A percentile compares a stretch with the other conserved stretches of the same genome.
phyloP scores from a whole-genome alignment of 1,284 basidiomycete species.

The Veloboletus limbatus region DNA sequence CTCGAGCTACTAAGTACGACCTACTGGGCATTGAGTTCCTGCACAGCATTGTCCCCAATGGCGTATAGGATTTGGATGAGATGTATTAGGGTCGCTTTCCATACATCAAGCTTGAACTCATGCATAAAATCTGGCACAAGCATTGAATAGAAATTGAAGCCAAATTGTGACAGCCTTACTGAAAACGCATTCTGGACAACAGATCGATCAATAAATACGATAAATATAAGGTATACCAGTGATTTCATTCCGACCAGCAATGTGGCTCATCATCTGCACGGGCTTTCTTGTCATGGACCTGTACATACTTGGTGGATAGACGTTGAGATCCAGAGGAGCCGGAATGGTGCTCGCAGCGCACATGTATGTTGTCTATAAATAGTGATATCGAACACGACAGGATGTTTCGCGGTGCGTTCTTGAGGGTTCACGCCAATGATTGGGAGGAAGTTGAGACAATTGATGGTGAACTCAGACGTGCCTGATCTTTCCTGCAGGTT shows the following conservation, averaged over 20 bases:
- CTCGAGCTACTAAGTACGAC: no score
- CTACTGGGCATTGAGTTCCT: background rate
- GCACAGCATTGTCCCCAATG: background rate
- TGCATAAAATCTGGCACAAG: background rate
- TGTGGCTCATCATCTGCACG: background rate
- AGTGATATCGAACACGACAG: slow-evolving; percentile 15
- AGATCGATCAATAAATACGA: background rate
- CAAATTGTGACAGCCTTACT: background rate
- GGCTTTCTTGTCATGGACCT: background rate
- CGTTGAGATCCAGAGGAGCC: slow-evolving; percentile 9
- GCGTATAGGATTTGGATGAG: background rate
- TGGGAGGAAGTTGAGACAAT: background rate
- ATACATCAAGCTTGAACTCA: background rate
- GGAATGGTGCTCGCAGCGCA: slow-evolving; percentile 3
- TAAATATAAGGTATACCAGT: background rate
- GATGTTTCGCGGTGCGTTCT: slow-evolving; percentile 17
- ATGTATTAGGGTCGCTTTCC: background rate
- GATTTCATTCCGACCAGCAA: background rate
- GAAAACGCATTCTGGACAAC: background rate
- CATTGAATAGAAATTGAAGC: background rate
- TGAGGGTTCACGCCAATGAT: slow-evolving; percentile 18
- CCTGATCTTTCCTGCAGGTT: slow-evolving; percentile 5
- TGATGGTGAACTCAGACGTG: slow-evolving; percentile 2
- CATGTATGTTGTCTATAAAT: background rate
- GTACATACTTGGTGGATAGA: slow-evolving; percentile 14